phyloP scores from a whole-genome alignment of 495 filamentous ascomycete species.

The Daldinia concentrica region DNA sequence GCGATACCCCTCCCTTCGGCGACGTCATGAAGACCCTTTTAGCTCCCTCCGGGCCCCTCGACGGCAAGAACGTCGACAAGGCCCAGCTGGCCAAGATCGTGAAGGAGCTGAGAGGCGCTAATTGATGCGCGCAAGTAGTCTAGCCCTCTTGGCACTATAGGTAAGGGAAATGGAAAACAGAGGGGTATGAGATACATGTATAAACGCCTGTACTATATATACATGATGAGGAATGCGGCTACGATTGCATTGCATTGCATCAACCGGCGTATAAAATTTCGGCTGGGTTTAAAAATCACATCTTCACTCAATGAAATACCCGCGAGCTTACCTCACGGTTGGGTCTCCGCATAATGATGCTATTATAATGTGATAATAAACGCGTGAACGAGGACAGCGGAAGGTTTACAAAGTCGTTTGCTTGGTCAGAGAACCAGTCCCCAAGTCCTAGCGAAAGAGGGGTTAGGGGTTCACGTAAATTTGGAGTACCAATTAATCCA shows the following conservation, averaged over 20 bases:
- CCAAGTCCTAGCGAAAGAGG: not conserved
- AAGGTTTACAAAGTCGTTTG: not conserved
- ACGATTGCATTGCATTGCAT: slow-evolving; percentile 10
- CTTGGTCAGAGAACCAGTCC: not conserved
- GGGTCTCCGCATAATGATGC: not conserved
- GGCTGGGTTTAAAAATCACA: slow-evolving; percentile 7
- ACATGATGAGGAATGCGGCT: slow-evolving; percentile 8
- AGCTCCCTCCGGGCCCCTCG: slow-evolving; percentile 47
- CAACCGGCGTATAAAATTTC: slow-evolving; percentile 22
- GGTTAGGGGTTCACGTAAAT: not conserved
- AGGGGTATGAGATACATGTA: not conserved
- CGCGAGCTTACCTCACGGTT: not conserved
- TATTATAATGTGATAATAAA: not conserved
- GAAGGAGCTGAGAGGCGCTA: slow-evolving; percentile 37
- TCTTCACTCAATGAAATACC: slow-evolving; percentile 31
- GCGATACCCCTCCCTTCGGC: slow-evolving; percentile 27
- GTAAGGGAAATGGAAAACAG: not conserved
- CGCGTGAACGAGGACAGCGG: not conserved
- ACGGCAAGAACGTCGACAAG: slow-evolving; percentile 53
- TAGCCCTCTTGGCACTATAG: not conserved
- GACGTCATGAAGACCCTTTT: slow-evolving; percentile 53
- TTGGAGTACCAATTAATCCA: slow-evolving; percentile 15
- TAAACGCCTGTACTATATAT: slow-evolving; percentile 15
- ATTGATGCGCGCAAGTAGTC: not conserved
- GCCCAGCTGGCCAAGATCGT: slow-evolving; percentile 46